Conservation (phyloP, 495 filamentous ascomycete genomes). For the Aspergillus campestris region DNA sequence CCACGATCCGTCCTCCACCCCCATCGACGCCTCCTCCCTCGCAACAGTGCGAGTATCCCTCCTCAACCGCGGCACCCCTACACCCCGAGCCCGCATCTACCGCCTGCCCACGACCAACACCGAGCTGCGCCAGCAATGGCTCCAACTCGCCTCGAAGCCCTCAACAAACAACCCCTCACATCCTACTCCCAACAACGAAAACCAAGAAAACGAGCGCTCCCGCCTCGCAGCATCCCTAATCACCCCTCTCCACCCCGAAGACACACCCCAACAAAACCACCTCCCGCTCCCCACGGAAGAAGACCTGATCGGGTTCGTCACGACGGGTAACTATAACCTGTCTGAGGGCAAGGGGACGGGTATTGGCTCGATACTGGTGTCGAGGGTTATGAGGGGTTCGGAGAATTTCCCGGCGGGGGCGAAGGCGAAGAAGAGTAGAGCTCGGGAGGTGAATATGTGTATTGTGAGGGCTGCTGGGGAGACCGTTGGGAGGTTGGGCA, state of each 20-base stretch:
- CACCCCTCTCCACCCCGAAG: conserved; percentile 5
- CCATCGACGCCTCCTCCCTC: conserved; percentile 26
- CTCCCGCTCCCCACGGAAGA: conserved; percentile 60
- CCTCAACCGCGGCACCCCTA: conserved; percentile 49
- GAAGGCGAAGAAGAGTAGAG: conserved; percentile 17
- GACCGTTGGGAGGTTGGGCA: conserved; percentile 64
- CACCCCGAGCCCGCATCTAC: conserved; percentile 61
- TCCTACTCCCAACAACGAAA: conserved; percentile 2
- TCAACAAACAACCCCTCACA: conserved; percentile 8
- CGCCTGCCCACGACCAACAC: conserved; percentile 48
- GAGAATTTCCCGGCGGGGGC: conserved; percentile 5
- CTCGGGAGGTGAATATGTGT: conserved; percentile 47
- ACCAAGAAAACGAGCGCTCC: conserved; percentile 35
- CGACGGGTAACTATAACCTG: conserved; percentile 75
- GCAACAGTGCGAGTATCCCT: conserved; percentile 53
- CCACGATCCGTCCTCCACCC: conserved; percentile 4
- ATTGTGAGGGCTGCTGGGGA: conserved; percentile 75
- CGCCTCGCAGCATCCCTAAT: conserved; percentile 47
- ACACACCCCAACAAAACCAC: conserved; percentile 39
- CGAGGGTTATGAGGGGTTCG: conserved; percentile 35
- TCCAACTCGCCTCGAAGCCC: conserved; percentile 23
- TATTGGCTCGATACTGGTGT: conserved; percentile 60
- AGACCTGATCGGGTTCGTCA: conserved; percentile 88
- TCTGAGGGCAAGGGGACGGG: conserved; percentile 68
- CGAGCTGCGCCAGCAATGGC: conserved; percentile 46